A percentile compares a stretch with the other conserved stretches of the same genome.
These are phyloP conservation scores for Yarrowia yakushimensis DNA, from an alignment of 805 yeast genomes.

Conservation along the genomic window DNA sequence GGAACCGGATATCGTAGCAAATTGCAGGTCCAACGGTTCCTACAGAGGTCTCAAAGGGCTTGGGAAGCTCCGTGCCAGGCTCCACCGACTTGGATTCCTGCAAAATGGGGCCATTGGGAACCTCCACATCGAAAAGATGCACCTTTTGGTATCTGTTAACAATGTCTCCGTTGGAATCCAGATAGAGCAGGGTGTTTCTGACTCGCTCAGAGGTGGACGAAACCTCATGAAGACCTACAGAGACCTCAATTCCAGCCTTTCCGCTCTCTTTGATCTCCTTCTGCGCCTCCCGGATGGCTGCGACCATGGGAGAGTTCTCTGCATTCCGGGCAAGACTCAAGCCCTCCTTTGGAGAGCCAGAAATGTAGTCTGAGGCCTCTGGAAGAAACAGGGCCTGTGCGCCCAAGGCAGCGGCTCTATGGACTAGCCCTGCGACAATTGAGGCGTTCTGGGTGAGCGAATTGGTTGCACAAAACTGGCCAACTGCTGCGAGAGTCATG, in stretches of 20 bases:
- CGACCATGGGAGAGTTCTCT: conserved; percentile 34
- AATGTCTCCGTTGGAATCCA: conserved; percentile 61
- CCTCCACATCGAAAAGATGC: conserved; percentile 85
- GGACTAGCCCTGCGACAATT: conserved; percentile 56
- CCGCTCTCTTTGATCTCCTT: conserved; percentile 41
- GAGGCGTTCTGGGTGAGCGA: conserved; percentile 57
- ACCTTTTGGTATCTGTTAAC: conserved; percentile 73
- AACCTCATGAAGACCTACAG: conserved; percentile 90
- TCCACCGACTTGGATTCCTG: conserved; percentile 77
- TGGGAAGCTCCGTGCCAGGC: conserved; percentile 57
- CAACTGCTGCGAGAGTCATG: conserved; percentile 72
- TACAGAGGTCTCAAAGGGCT: conserved; percentile 56
- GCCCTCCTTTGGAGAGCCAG: conserved; percentile 66
- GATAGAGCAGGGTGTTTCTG: conserved; percentile 70
- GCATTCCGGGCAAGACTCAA: conserved; percentile 52
- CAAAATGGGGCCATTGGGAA: conserved; percentile 67
- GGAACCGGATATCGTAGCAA: conserved; percentile 86
- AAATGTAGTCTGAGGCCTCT: conserved; percentile 88
- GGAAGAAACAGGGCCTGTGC: conserved; percentile 79
- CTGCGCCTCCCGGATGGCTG: conserved; percentile 46
- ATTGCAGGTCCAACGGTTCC: conserved; percentile 45
- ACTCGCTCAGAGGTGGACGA: conserved; percentile 46
- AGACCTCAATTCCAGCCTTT: conserved; percentile 51
- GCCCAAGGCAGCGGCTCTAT: conserved; percentile 56
- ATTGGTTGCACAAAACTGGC: conserved; percentile 77